Percentiles rank a stretch among this genome's conserved stretches.
Evolutionary conservation across 192 early-diverging fungal genomes (phyloP).

Genomic region (Ambispora gerdemannii): DNA sequence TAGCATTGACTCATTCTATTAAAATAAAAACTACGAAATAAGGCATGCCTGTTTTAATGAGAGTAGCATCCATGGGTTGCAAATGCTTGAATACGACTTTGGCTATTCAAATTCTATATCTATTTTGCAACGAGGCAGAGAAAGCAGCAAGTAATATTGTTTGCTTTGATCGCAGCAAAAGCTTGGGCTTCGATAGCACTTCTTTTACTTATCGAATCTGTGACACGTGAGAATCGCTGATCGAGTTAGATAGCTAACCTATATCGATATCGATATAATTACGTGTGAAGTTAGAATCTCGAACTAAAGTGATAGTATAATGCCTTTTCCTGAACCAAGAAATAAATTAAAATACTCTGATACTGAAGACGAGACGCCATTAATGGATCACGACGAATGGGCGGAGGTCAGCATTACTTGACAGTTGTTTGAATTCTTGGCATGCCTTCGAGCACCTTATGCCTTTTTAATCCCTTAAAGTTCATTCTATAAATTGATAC

Average conservation of each 20-base stretch:
- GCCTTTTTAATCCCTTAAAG: neutral
- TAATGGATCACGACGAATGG: constrained; percentile 23
- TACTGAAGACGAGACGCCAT: constrained; percentile 21
- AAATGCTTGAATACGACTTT: neutral
- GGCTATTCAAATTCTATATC: neutral
- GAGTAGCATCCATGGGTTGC: constrained; percentile 45
- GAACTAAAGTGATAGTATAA: no score
- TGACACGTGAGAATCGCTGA: no score
- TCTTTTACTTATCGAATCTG: no score
- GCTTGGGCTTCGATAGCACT: no score
- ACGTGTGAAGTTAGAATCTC: no score
- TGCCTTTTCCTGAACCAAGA: constrained; percentile 24
- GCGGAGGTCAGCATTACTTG: neutral
- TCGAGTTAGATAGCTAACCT: no score
- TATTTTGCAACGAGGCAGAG: no score
- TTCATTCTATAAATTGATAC: neutral
- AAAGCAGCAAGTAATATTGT: no score
- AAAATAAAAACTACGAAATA: neutral
- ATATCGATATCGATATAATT: no score
- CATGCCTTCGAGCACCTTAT: neutral
- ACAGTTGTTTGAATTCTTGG: neutral
- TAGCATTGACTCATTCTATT: neutral
- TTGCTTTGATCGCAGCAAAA: no score
- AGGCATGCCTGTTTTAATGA: constrained; percentile 51
- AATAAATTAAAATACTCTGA: constrained; percentile 23